Evolutionary conservation across 2,329 filamentous ascomycete genomes (phyloP), one percentile per base, ranked within the genome.

Genomic region (Coniosporium tulheliwenetii): DNA sequence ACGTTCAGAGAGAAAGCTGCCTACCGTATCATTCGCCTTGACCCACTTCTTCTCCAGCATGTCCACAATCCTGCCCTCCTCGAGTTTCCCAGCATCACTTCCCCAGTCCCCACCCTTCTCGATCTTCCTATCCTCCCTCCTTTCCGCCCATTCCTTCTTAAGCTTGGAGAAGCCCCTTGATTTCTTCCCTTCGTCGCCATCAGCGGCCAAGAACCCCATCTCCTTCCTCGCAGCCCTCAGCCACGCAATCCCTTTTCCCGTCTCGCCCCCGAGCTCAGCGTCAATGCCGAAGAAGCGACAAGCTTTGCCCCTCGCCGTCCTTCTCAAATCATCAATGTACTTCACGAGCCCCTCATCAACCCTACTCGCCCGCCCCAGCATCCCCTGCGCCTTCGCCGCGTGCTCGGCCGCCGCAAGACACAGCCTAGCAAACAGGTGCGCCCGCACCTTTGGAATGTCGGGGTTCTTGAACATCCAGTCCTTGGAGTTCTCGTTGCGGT

Each of bases 381-480:
- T 65, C 1, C 70, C 71, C 32, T 63, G 59, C 2, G 85, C 84
- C 55, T 81, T 79, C 19, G 79, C 75, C 1, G 87, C 86, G 59
- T 96, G 87, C 49, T 95, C 87, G 1, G 83, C 79, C 0, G 87
- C 85, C 0, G 86, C 85, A 9, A 96, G 71, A 56, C 86, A 96
- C 7, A 96, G 67, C 1, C 89, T 72, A 1, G 86, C 86, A 54
- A 93, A 93, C 1, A 98, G 69, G 52, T 93, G 79, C 8, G 85
- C 85, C 37, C 89, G 78, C 13, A 94, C 86, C 55, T 89, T 87
- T 29, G 86, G 82, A 38, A 95, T 84, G 39, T 85, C 77, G 1
- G 89, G 85, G 0, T 85, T 75, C 52, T 82, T 85, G 59, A 91
- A 93, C 86, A 96, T 96, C 89, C 89, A 98, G 49, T 96, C 89